Evolutionary conservation across 768 basidiomycete genomes (phyloP), one percentile per base, ranked within the genome.

Genomic region (Pseudohyphozyma bogoriensis): DNA sequence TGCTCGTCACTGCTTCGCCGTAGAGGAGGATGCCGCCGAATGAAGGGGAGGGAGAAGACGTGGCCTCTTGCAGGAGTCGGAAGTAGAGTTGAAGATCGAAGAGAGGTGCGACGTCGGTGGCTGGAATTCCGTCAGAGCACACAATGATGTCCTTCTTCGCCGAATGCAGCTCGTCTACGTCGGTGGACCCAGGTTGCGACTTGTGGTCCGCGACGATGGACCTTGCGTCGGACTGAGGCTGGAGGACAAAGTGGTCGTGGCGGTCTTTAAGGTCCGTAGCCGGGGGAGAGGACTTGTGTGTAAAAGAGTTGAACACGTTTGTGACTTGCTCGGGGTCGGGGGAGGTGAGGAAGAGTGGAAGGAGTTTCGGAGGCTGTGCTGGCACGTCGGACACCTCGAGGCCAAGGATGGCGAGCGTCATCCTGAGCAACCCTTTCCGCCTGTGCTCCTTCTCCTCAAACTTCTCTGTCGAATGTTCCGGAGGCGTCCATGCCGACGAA

Each of bases 1-100:
- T 97, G 66, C 88, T 91, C 2, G 89, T 89, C 15, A 99, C 86
- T 0, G 83, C 83, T 72, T 95, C 89, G 35, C 86, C 85, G 65
- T 96, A 96, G 12, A 92, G 66, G 32, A 96, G 2, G 12, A 51
- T 39, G 13, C 50, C 53, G 5, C 70, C 70, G 26, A 69, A 59
- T 3, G 16, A 36, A 1, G 60, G 59, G 1, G 7, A 13, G 9
- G 31, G 36, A 18, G 44, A 20, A 4, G 44, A 6, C 4, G 20
- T 58, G 29, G 22, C 52, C 50, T 32, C 18, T 22, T 45, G 39
- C 11, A 69, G 61, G 1, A 36, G 9, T 1, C 72, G 63, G 70
- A 83, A 90, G 73, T 82, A 96, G 9, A 72, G 60, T 16, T 66
- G 62, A 16, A 87, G 72, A 70, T 86, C 81, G 75, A 93, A 97